Evolutionary conservation across 2,329 filamentous ascomycete species (phyloP).

Genomic region (Grosmannia huntii): DNA sequence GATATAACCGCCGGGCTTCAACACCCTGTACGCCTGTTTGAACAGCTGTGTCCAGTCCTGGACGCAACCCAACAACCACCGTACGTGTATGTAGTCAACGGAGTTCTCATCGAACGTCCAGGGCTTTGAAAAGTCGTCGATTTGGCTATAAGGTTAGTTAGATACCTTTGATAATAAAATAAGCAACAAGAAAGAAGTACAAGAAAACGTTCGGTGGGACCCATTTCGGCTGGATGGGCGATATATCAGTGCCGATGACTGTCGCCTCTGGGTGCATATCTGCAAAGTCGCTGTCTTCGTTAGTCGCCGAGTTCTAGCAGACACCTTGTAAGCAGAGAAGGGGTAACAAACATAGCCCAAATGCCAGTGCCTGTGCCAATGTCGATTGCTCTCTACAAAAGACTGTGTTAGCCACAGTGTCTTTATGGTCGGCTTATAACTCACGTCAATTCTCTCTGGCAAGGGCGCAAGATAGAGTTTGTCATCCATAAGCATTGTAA

Average conservation of each 20-base stretch:
- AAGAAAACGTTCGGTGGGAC: constrained; percentile 6
- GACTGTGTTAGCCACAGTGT: no score
- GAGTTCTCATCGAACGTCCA: constrained; percentile 13
- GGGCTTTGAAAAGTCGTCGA: constrained; percentile 16
- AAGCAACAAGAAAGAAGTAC: background rate
- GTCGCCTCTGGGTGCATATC: constrained; percentile 25
- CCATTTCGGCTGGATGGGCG: constrained; percentile 20
- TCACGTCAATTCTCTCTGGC: constrained; percentile 7
- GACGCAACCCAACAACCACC: constrained; percentile 16
- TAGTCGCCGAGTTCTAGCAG: background rate
- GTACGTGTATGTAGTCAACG: constrained; percentile 18
- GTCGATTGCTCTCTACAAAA: constrained; percentile 2
- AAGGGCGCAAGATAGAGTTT: constrained; percentile 17
- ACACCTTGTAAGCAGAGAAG: no score
- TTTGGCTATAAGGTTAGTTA: constrained; percentile 6
- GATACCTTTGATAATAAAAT: no score
- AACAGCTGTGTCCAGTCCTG: constrained; percentile 13
- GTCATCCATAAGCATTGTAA: constrained; percentile 14
- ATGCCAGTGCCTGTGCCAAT: constrained; percentile 14
- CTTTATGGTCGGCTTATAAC: background rate
- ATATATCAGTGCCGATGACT: constrained; percentile 30
- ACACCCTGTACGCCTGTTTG: constrained; percentile 10
- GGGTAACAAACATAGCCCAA: constrained; percentile 27
- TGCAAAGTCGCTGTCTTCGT: constrained; percentile 24
- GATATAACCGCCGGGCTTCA: constrained; percentile 37